Conservation (phyloP, 2,329 filamentous ascomycete species). For the Diaporthe humulicola region DNA sequence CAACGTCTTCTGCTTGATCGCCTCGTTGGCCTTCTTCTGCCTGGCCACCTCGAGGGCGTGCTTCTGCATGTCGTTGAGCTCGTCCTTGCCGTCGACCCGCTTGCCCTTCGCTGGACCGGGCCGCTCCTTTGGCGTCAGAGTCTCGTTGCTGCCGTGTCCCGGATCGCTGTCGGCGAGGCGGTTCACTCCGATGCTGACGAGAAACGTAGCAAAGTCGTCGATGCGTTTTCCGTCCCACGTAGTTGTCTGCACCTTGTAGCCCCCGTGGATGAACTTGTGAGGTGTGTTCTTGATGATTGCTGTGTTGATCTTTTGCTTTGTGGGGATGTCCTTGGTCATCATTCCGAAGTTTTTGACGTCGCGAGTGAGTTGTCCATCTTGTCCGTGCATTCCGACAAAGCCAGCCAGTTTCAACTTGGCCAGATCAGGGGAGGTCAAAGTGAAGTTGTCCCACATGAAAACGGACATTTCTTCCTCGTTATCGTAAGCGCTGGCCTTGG, state of each 20-base stretch:
- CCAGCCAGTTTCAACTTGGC: conserved; percentile 38
- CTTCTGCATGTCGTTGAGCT: conserved; percentile 38
- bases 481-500: background rate
- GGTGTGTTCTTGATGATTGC: conserved; percentile 41
- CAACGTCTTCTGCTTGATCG: conserved; percentile 34
- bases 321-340: conserved; percentile 23
- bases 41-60: conserved; percentile 27
- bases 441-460: conserved; percentile 19
- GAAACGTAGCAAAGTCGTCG: conserved; percentile 40
- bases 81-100: conserved; percentile 11
- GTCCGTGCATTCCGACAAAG: conserved; percentile 42
- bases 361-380: conserved; percentile 36
- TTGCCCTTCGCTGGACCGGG: background rate
- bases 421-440: background rate
- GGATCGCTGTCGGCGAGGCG: background rate
- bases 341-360: conserved; percentile 40
- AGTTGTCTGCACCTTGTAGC: conserved; percentile 39
- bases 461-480: background rate
- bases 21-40: conserved; percentile 37
- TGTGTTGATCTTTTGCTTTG: conserved; percentile 29
- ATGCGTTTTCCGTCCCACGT: conserved; percentile 42
- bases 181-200: conserved; percentile 34
- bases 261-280: conserved; percentile 43
- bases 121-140: conserved; percentile 16
- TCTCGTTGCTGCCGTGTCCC: conserved; percentile 6